These are phyloP conservation scores for Purshia tridentata DNA, from an alignment of 306 rosid genomes.

Conservation along the genomic window DNA sequence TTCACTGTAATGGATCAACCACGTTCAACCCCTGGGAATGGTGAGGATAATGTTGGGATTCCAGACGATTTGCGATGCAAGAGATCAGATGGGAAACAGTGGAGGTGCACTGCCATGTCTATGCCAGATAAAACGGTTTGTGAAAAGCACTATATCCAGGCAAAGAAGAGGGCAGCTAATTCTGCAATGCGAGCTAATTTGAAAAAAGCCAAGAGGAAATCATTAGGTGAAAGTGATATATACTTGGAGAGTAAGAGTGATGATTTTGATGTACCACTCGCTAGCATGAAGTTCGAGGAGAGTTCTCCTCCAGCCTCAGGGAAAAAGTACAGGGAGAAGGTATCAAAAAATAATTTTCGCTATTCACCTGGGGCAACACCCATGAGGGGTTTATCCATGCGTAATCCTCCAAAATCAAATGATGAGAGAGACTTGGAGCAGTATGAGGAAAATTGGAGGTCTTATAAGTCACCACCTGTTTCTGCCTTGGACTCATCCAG, in stretches of 20 bases:
- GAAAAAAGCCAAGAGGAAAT: constrained; percentile 83
- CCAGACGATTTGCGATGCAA: constrained; percentile 97
- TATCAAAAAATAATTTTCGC: constrained; percentile 63
- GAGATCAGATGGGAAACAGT: constrained; percentile 96
- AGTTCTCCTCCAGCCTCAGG: constrained; percentile 34
- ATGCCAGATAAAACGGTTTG: constrained; percentile 99
- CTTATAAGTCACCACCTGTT: constrained; percentile 46
- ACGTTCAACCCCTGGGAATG: constrained; percentile 48
- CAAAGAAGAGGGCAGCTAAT: constrained; percentile 95
- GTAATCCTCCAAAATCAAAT: constrained; percentile 25
- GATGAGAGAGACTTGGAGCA: constrained; percentile 45
- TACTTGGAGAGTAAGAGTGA: constrained; percentile 75
- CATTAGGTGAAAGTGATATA: constrained; percentile 57
- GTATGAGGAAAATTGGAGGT: constrained; percentile 61
- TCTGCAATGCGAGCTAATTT: constrained; percentile 95
- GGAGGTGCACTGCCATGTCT: constrained; percentile 97
- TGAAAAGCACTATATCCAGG: constrained; percentile 97
- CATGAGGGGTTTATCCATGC: constrained; percentile 32
- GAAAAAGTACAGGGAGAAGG: constrained; percentile 51
- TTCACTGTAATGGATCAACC: constrained; percentile 51
- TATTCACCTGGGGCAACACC: constrained; percentile 51
- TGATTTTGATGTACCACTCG: constrained; percentile 57
- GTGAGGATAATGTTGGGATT: constrained; percentile 73
- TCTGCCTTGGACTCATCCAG: constrained; percentile 55
- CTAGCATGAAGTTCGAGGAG: constrained; percentile 38